phyloP scores from a whole-genome alignment of 768 basidiomycete species.

The Chalciporus pseudorubinellus region DNA sequence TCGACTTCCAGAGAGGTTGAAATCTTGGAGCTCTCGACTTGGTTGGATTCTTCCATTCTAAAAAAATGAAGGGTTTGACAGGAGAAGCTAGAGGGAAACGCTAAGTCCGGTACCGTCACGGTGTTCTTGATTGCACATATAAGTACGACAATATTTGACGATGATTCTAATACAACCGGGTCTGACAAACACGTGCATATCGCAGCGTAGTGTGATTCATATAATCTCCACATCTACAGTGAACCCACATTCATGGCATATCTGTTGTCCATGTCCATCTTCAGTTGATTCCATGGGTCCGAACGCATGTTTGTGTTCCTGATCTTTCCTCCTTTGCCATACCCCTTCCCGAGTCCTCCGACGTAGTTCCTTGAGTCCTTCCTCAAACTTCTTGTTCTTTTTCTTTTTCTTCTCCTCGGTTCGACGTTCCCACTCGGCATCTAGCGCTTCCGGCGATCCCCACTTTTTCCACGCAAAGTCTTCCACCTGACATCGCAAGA shows the following conservation, averaged over 20 bases:
- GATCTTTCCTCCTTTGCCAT: conserved; percentile 84
- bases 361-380: conserved; percentile 80
- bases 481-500: conserved; percentile 90
- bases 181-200: no score
- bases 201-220: conserved; percentile 28
- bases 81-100: not conserved
- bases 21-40: conserved; percentile 65
- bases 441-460: conserved; percentile 90
- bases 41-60: conserved; percentile 41
- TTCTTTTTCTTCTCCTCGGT: conserved; percentile 82
- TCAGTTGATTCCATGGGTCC: conserved; percentile 52
- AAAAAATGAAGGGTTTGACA: not conserved
- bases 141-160: no score
- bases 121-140: not conserved
- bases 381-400: conserved; percentile 93
- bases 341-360: conserved; percentile 84
- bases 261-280: conserved; percentile 61
- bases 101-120: no score
- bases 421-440: conserved; percentile 81
- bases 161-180: no score
- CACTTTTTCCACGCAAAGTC: conserved; percentile 98
- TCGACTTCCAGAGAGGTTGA: conserved; percentile 77
- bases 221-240: conserved; percentile 86
- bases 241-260: conserved; percentile 89
- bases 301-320: conserved; percentile 86